phyloP scores from a whole-genome alignment of 2,329 filamentous ascomycete species.

The Dothiorella sarmentorum region DNA sequence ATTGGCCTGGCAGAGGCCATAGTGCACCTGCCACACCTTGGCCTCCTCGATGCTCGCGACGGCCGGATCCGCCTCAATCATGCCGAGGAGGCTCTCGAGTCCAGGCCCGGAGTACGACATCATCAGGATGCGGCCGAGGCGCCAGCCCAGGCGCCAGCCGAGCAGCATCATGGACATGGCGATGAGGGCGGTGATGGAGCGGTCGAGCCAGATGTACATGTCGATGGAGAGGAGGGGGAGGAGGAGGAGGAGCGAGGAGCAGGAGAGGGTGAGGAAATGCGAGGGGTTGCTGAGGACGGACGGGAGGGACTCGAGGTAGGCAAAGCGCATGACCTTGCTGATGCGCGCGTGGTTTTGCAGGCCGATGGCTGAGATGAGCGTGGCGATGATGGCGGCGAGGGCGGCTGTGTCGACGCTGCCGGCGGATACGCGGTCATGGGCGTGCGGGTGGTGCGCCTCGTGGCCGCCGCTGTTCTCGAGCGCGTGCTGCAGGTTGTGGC shows the following conservation, averaged over 20 bases:
- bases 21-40: conserved; percentile 98
- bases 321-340: conserved; percentile 83
- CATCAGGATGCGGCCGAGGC: conserved; percentile 87
- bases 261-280: conserved; percentile 88
- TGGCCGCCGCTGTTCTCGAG: conserved; percentile 72
- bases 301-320: conserved; percentile 71
- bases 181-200: conserved; percentile 74
- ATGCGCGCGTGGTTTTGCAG: conserved; percentile 90
- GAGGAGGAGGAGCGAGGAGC: conserved; percentile 74
- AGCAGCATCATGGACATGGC: conserved; percentile 85
- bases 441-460: conserved; percentile 56
- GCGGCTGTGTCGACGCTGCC: conserved; percentile 80
- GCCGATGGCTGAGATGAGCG: conserved; percentile 79
- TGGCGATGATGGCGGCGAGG: conserved; percentile 76
- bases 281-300: conserved; percentile 90
- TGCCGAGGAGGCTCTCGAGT: conserved; percentile 66
- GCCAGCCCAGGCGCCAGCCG: conserved; percentile 77
- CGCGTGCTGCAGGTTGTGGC: conserved; percentile 89
- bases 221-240: conserved; percentile 77
- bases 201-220: conserved; percentile 81
- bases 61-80: conserved; percentile 76
- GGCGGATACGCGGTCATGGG: conserved; percentile 63
- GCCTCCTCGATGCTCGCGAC: conserved; percentile 81
- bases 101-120: conserved; percentile 73
- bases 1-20: conserved; percentile 94